These are phyloP conservation scores for Millerago galiae DNA, from an alignment of 805 yeast genomes.

Conservation along the genomic window DNA sequence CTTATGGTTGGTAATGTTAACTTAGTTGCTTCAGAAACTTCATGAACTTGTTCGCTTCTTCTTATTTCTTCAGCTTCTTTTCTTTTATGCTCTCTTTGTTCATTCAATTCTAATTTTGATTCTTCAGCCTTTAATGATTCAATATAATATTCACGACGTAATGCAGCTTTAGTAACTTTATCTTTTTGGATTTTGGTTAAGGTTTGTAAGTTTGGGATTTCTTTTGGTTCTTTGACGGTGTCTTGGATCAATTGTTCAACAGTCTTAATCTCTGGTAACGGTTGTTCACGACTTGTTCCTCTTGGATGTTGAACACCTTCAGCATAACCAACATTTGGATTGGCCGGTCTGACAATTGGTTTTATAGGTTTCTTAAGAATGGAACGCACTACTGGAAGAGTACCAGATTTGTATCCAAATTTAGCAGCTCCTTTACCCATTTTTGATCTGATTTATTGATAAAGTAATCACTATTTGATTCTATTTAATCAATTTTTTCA, in stretches of 20 bases:
- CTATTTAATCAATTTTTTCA: background rate
- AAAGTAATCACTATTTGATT: background rate
- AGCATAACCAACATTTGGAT: slow-evolving; percentile 61
- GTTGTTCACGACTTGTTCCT: slow-evolving; percentile 52
- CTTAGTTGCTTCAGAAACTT: slow-evolving; percentile 41
- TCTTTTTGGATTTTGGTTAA: slow-evolving; percentile 22
- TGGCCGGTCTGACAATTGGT: slow-evolving; percentile 36
- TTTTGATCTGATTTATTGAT: background rate
- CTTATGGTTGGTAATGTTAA: slow-evolving; percentile 80
- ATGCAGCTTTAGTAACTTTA: slow-evolving; percentile 39
- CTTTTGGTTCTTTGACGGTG: slow-evolving; percentile 44
- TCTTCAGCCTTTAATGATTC: slow-evolving; percentile 43
- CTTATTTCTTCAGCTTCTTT: slow-evolving; percentile 23
- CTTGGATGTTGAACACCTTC: slow-evolving; percentile 62
- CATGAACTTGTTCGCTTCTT: slow-evolving; percentile 33
- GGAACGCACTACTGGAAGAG: slow-evolving; percentile 71
- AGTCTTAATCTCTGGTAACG: slow-evolving; percentile 45
- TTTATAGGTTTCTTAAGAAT: slow-evolving; percentile 58
- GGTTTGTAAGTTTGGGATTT: slow-evolving; percentile 19
- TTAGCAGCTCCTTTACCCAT: slow-evolving; percentile 45
- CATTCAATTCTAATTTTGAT: slow-evolving; percentile 27
- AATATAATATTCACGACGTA: slow-evolving; percentile 66
- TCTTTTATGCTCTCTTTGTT: slow-evolving; percentile 24
- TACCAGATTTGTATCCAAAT: slow-evolving; percentile 63
- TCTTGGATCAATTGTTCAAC: slow-evolving; percentile 53